A percentile compares a stretch with the other conserved stretches of the same genome.
phyloP scores from a whole-genome alignment of 1,139 yeast genomes.

The Pichia sp. region DNA sequence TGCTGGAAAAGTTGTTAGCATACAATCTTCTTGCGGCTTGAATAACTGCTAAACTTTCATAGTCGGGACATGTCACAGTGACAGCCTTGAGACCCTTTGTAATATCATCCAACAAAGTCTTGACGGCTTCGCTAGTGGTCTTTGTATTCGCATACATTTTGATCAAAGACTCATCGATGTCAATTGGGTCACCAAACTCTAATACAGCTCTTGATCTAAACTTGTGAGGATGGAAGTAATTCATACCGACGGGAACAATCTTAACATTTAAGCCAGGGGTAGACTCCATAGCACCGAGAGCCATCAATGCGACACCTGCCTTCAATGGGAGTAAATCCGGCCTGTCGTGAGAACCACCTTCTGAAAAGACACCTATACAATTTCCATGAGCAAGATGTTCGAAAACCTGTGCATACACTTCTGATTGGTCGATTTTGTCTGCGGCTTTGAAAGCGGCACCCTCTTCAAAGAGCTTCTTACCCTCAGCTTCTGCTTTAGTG shows the following conservation, averaged over 20 bases:
- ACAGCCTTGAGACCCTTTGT: conserved; percentile 79
- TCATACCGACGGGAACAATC: conserved; percentile 95
- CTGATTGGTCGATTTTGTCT: conserved; percentile 74
- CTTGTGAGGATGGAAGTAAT: conserved; percentile 92
- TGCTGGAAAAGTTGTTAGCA: conserved; percentile 61
- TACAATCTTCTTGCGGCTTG: conserved; percentile 92
- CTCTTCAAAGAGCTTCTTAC: conserved; percentile 34
- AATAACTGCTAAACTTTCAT: conserved; percentile 83
- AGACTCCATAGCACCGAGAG: conserved; percentile 79
- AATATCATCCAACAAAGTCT: conserved; percentile 59
- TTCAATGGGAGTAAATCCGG: conserved; percentile 85
- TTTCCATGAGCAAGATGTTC: conserved; percentile 72
- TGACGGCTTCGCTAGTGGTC: conserved; percentile 66
- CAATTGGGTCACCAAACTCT: conserved; percentile 89
- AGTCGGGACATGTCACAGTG: conserved; percentile 88
- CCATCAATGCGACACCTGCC: conserved; percentile 98
- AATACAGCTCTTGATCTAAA: conserved; percentile 92
- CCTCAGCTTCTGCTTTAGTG: conserved; percentile 28
- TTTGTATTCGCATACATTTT: conserved; percentile 56
- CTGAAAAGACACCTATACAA: conserved; percentile 94
- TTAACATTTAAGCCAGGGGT: conserved; percentile 68
- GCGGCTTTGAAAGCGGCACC: conserved; percentile 72
- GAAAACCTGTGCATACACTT: conserved; percentile 76
- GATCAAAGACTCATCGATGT: conserved; percentile 57
- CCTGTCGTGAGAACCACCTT: conserved; percentile 95